Evolutionary conservation across 2,329 filamentous ascomycete species (phyloP).

Genomic region (Trichophyton mentagrophytes): DNA sequence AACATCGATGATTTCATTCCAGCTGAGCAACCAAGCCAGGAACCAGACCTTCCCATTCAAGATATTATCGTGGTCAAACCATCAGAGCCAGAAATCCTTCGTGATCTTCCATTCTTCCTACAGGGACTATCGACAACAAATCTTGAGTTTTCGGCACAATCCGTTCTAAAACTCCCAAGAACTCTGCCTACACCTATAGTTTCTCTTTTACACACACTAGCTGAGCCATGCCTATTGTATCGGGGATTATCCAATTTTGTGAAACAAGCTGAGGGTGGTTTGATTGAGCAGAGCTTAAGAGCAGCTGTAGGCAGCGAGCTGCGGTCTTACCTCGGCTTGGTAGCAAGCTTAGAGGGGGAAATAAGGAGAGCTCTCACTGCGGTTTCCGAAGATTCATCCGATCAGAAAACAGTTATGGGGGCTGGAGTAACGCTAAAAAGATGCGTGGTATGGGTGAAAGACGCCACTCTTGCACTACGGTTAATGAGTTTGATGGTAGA

Average conservation of each 20-base stretch:
- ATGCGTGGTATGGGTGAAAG: constrained; percentile 93
- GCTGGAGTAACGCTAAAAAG: constrained; percentile 87
- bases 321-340: constrained; percentile 75
- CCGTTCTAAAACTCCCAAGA: constrained; percentile 60
- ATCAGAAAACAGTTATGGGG: constrained; percentile 59
- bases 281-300: constrained; percentile 84
- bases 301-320: constrained; percentile 77
- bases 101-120: constrained; percentile 81
- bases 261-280: constrained; percentile 63
- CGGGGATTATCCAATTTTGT: constrained; percentile 68
- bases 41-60: constrained; percentile 5
- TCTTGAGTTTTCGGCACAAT: constrained; percentile 58
- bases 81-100: constrained; percentile 50
- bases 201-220: constrained; percentile 74
- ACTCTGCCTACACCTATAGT: constrained; percentile 74
- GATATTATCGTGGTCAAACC: constrained; percentile 8
- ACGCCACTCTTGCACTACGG: constrained; percentile 87
- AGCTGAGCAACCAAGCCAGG: constrained; percentile 13
- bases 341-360: constrained; percentile 85
- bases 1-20: constrained; percentile 6
- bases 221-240: constrained; percentile 89
- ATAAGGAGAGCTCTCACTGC: constrained; percentile 69
- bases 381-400: constrained; percentile 42
- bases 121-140: constrained; percentile 85
- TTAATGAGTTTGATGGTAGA: constrained; percentile 92